Conservation (phyloP, 169 alveolate species). For the Theileria equi region DNA sequence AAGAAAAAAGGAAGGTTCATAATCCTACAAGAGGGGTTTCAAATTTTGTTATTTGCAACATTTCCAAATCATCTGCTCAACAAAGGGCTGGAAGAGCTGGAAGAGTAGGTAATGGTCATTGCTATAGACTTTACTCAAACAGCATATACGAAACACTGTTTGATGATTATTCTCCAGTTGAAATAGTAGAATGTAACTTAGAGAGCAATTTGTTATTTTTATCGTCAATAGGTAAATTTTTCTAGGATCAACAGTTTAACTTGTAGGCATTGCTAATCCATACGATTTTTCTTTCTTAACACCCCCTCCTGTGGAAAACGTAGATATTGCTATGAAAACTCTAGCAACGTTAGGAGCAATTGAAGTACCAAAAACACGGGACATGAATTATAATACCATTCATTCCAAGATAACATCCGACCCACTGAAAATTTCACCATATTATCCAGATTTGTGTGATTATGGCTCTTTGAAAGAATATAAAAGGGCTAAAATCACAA, state of each 20-base stretch:
- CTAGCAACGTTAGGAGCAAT: constrained; percentile 36
- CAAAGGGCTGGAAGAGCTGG: constrained; percentile 99
- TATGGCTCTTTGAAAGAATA: neutral
- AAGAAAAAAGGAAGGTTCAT: constrained; percentile 89
- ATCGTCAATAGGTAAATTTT: constrained; percentile 17
- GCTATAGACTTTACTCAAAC: constrained; percentile 93
- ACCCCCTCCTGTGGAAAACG: constrained; percentile 36
- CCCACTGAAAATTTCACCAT: constrained; percentile 13
- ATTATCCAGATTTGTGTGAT: constrained; percentile 1
- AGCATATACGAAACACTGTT: constrained; percentile 75
- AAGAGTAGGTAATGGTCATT: constrained; percentile 96
- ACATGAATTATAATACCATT: neutral
- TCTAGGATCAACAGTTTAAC: neutral
- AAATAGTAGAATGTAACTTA: constrained; percentile 44
- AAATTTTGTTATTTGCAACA: constrained; percentile 85
- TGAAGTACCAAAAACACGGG: constrained; percentile 2
- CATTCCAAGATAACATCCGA: constrained; percentile 14
- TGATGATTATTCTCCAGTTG: constrained; percentile 40
- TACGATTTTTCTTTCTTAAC: constrained; percentile 52
- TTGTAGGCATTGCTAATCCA: constrained; percentile 25
- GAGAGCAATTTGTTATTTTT: constrained; percentile 16
- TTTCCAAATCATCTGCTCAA: constrained; percentile 88
- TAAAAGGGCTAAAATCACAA: constrained; percentile 14
- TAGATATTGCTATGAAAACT: constrained; percentile 26
- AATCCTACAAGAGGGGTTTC: constrained; percentile 83